Percentiles rank a stretch among this genome's conserved stretches.
Conservation (phyloP, 441 rosid genomes). For the Francoa sonchifolia region DNA sequence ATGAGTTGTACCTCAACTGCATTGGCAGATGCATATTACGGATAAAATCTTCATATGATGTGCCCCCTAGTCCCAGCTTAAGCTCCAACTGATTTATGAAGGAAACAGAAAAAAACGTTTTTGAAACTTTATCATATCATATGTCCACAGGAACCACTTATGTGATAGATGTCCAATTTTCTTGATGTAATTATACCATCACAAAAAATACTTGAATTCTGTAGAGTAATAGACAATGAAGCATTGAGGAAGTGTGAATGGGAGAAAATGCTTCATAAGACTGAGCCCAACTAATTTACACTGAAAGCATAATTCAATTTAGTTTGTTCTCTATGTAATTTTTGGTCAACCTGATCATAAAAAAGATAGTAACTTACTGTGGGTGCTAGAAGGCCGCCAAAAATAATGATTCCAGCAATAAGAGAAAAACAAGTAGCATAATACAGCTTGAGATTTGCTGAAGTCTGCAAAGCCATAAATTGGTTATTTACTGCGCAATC, state of each 20-base stretch:
- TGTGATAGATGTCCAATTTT: too few species aligned
- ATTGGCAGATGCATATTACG: constrained; percentile 62
- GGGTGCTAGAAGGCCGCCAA: constrained; percentile 95
- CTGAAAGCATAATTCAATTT: too few species aligned
- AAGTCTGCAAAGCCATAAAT: constrained; percentile 35
- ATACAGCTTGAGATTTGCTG: constrained; percentile 69
- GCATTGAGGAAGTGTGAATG: too few species aligned
- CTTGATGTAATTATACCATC: too few species aligned
- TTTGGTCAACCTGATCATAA: not conserved
- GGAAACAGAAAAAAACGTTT: not conserved
- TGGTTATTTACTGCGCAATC: constrained; percentile 2
- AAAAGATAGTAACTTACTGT: constrained; percentile 32
- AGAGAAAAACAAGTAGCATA: constrained; percentile 85
- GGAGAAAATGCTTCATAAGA: too few species aligned
- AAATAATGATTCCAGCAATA: constrained; percentile 74
- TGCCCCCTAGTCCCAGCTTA: constrained; percentile 87
- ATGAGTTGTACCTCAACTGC: constrained; percentile 62
- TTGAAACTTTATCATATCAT: too few species aligned
- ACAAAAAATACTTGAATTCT: too few species aligned
- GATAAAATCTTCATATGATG: constrained; percentile 83
- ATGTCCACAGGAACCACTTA: too few species aligned
- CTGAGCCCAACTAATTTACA: too few species aligned
- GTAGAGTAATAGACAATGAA: too few species aligned
- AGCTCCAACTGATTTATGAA: constrained; percentile 62
- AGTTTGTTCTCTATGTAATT: too few species aligned